These are phyloP conservation scores for Sugiyamaella grinbergsii DNA, from an alignment of 1,139 yeast genomes.

Conservation along the genomic window DNA sequence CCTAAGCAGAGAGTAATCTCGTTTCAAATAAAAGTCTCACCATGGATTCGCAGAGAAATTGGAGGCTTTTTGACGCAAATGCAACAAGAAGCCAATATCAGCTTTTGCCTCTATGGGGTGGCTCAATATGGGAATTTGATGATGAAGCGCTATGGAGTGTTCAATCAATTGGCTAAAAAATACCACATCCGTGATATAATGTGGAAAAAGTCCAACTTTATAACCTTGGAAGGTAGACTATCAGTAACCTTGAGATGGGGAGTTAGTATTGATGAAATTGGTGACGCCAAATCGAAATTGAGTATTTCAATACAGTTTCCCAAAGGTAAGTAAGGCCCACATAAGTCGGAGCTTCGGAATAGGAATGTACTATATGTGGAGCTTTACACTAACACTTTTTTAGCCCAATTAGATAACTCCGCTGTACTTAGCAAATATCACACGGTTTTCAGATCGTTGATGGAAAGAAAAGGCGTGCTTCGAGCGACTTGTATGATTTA, in stretches of 20 bases:
- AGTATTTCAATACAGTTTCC: constrained; percentile 10
- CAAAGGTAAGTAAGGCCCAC: neutral
- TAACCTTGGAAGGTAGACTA: constrained; percentile 17
- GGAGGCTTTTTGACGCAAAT: constrained; percentile 25
- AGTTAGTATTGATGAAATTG: constrained; percentile 20
- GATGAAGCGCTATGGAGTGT: constrained; percentile 28
- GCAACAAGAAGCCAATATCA: constrained; percentile 25
- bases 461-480: constrained; percentile 10
- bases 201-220: constrained; percentile 28
- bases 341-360: too few species aligned
- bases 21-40: constrained; percentile 25
- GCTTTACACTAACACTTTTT: neutral
- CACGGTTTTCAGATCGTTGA: constrained; percentile 11
- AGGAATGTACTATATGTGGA: too few species aligned
- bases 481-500: constrained; percentile 10
- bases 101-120: constrained; percentile 31
- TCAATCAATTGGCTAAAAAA: constrained; percentile 25
- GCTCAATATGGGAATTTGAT: constrained; percentile 31
- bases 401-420: neutral
- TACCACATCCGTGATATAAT: constrained; percentile 23
- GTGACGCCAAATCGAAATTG: constrained; percentile 2
- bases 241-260: constrained; percentile 27
- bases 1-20: constrained; percentile 26
- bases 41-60: constrained; percentile 31
- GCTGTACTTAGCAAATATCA: neutral